Evolutionary conservation across 2,329 filamentous ascomycete species (phyloP).

Genomic region (Thermothelomyces thermophilus): DNA sequence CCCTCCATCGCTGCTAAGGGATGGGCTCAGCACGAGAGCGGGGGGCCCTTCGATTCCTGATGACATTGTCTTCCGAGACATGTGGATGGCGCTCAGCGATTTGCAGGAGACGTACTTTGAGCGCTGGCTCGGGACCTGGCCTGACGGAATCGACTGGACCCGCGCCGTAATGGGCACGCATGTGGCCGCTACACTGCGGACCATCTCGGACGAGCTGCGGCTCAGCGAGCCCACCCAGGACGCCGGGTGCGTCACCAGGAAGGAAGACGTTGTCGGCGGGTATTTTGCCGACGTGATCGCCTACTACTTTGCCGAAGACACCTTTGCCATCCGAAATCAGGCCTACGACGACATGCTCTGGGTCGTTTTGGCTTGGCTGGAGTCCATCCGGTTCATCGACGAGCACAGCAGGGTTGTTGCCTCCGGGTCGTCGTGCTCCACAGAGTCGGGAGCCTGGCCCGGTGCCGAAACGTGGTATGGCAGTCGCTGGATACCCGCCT

Average conservation of each 20-base stretch:
- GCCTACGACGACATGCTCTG: slow-evolving; percentile 94
- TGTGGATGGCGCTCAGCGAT: slow-evolving; percentile 60
- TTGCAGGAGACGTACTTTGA: slow-evolving; percentile 77
- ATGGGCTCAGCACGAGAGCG: neutral
- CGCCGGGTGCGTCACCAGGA: slow-evolving; percentile 39
- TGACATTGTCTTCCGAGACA: slow-evolving; percentile 35
- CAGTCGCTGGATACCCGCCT: slow-evolving; percentile 64
- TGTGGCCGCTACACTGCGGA: slow-evolving; percentile 63
- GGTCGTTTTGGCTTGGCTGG: slow-evolving; percentile 89
- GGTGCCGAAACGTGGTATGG: slow-evolving; percentile 62
- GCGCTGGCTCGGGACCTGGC: slow-evolving; percentile 74
- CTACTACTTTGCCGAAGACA: slow-evolving; percentile 84
- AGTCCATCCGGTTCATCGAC: slow-evolving; percentile 68
- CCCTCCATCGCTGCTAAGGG: neutral
- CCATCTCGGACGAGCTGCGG: slow-evolving; percentile 57
- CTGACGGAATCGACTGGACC: slow-evolving; percentile 86
- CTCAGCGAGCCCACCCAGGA: slow-evolving; percentile 25
- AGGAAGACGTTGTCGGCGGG: slow-evolving; percentile 73
- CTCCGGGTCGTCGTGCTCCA: neutral
- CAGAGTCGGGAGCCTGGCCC: neutral
- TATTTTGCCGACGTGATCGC: slow-evolving; percentile 72
- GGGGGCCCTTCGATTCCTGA: slow-evolving; percentile 8
- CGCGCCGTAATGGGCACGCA: slow-evolving; percentile 77
- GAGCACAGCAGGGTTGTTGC: slow-evolving; percentile 61
- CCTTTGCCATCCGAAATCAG: slow-evolving; percentile 62